phyloP scores from a whole-genome alignment of 805 yeast genomes.

The Brettanomyces naardenensis region DNA sequence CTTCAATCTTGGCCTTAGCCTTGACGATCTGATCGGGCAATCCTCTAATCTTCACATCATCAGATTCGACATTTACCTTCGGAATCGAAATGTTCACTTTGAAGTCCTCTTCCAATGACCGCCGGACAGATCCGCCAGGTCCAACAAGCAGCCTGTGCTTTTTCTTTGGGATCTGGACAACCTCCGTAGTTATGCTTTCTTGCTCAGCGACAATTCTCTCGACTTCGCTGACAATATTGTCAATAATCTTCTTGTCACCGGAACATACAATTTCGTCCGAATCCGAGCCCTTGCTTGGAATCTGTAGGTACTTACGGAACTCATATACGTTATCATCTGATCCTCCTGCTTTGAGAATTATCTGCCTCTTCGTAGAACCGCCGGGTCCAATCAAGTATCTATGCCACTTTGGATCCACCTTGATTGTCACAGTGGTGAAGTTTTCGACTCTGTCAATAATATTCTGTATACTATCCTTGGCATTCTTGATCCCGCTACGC shows the following conservation, averaged over 20 bases:
- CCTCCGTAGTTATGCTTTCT: constrained; percentile 50
- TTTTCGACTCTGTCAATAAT: constrained; percentile 63
- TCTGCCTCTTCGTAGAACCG: constrained; percentile 66
- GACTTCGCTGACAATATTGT: constrained; percentile 54
- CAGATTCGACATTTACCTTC: constrained; percentile 40
- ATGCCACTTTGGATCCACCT: constrained; percentile 68
- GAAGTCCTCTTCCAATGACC: constrained; percentile 62
- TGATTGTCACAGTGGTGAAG: constrained; percentile 45
- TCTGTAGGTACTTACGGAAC: constrained; percentile 49
- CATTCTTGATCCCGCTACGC: constrained; percentile 64
- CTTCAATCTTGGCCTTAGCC: constrained; percentile 54
- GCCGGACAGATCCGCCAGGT: constrained; percentile 68
- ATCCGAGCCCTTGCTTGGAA: constrained; percentile 63
- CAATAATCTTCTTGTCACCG: constrained; percentile 74
- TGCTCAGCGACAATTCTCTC: constrained; percentile 53
- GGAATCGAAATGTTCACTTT: constrained; percentile 64
- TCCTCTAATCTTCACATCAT: constrained; percentile 52
- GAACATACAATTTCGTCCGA: constrained; percentile 51
- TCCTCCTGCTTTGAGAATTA: constrained; percentile 75
- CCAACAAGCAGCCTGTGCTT: constrained; percentile 77
- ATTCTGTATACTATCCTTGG: constrained; percentile 50
- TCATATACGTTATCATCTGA: constrained; percentile 37
- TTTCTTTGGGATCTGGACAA: constrained; percentile 54
- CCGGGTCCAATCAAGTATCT: constrained; percentile 70
- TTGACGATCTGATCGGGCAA: constrained; percentile 55